Evolutionary conservation across 1,284 basidiomycete species (phyloP), one percentile per base, ranked within the genome.

Genomic region (Trichosporon sp.): DNA sequence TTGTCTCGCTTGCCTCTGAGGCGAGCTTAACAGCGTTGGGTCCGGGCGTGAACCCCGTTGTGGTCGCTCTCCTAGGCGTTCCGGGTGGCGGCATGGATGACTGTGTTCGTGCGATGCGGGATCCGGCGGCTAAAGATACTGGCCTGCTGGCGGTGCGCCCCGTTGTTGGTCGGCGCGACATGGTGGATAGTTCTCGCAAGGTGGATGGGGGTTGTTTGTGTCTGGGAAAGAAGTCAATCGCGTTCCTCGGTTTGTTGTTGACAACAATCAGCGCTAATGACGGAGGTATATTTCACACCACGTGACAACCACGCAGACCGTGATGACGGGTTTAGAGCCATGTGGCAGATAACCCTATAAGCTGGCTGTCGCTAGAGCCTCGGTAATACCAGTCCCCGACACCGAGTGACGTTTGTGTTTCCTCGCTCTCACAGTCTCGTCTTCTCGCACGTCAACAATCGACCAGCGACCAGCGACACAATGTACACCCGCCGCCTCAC

Each of bases 1-100:
- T 92, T 72, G 81, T 82, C 73, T 85, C 83, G 48, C 79, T 37
- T 4, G 56, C 63, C 12, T 66, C 66, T 5, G 67, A 54, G 10
- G 56, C 65, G 8, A 74, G 67, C 19, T 68, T 63, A n/a, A 63
- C 59, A 14, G 59, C 12, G 59, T 63, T 63, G 6, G 70, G 19
- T 69, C 26, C 32, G 56, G 21, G 65, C 26, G 4, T 31, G 35
- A 16, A 65, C 11, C 35, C 11, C 26, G 38, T 21, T 16, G 19
- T 61, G 56, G 10, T 61, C 32, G 35, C 65, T 70, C 46, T 40
- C 5, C 3, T 38, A n/a, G 40, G 66, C 43, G 21, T 61, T 32
- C 35, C 69, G 26, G 19, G 66, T 11, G 37, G 32, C 37, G 6
- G 1, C 59, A 63, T 63, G 46, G 61, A 40, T 8, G 66, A 67